Evolutionary conservation across 2,329 filamentous ascomycete species (phyloP), one percentile per base, ranked within the genome.

Genomic region (Diaporthe citriasiana): DNA sequence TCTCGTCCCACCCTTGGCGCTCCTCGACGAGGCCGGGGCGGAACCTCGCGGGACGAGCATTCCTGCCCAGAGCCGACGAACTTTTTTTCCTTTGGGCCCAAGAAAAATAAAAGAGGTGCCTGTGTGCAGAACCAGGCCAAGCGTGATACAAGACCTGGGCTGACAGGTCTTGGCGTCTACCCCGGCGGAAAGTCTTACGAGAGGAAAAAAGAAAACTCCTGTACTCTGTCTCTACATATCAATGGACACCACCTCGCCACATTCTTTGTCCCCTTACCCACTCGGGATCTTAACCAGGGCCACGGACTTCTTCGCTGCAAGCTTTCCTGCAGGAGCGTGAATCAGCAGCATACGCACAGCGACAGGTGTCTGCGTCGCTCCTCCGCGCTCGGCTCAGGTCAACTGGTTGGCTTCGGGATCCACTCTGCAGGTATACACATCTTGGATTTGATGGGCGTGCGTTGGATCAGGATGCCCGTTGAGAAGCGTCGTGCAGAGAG

Each of bases 1-100:
- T 68, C 63, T 68, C 63, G 63, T 68, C 63, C 63, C 63, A 68
- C 63, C 38, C 63, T 68, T 68, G 63, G 63, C 63, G 63, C 47
- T 27, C 47, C 63, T 66, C 60, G 60, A 51, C 45, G 60, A 66
- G 60, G 30, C 45, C 60, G 60, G 63, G 33, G 63, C 63, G 63
- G 63, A 53, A 53, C n/a, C 47, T 68, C 63, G 63, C 63, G 63
- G 63, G 63, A 68, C 63, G 47, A 68, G 63, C 63, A 68, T 68
- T 68, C 33, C 45, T 68, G 63, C 63, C 63, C 63, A 66, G 60
- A 66, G 42, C 30, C 22, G 4, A 17, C 45, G 33, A 38, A 25
- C 45, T 12, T 25, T 50, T 68, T 51, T 50, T 10, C 51, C 30
- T 51, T 10, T 12, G 30, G 30, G 6, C 63, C 45, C 33, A 40